Evolutionary conservation across 1,139 yeast species (phyloP).

Genomic region (Kluyveromyces marxianus): DNA sequence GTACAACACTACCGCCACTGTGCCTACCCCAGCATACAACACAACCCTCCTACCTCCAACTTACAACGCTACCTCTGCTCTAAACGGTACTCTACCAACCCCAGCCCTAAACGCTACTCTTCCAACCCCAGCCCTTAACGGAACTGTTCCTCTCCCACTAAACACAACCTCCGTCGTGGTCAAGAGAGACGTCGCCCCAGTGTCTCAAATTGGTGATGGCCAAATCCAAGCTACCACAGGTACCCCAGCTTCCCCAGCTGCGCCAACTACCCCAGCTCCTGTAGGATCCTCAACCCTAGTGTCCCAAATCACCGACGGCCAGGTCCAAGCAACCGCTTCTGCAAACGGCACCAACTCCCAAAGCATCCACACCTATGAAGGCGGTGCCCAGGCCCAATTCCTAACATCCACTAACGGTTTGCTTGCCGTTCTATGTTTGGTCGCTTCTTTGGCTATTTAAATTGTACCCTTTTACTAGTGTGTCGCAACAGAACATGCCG

Average conservation of each 20-base stretch:
- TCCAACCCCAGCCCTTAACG: background rate
- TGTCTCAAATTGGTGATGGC: constrained; percentile 13
- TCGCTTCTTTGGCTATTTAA: too few species aligned
- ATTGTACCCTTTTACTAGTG: too few species aligned
- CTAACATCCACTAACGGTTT: too few species aligned
- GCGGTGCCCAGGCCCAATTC: too few species aligned
- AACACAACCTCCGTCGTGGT: too few species aligned
- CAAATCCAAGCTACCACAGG: constrained; percentile 10
- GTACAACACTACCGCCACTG: too few species aligned
- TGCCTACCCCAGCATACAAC: too few species aligned
- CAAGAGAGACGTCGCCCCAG: background rate
- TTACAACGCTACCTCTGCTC: background rate
- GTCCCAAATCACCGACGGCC: too few species aligned
- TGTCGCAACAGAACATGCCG: too few species aligned
- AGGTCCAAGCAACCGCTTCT: too few species aligned
- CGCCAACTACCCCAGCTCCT: background rate
- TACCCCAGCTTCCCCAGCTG: constrained; percentile 1
- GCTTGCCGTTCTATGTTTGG: too few species aligned
- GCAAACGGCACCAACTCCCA: background rate
- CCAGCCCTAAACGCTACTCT: background rate
- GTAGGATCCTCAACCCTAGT: too few species aligned
- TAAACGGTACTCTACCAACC: background rate
- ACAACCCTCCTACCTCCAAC: background rate
- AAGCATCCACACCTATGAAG: background rate
- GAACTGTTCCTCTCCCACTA: background rate